phyloP scores from a whole-genome alignment of 805 yeast species.

The Candida sithepensis region DNA sequence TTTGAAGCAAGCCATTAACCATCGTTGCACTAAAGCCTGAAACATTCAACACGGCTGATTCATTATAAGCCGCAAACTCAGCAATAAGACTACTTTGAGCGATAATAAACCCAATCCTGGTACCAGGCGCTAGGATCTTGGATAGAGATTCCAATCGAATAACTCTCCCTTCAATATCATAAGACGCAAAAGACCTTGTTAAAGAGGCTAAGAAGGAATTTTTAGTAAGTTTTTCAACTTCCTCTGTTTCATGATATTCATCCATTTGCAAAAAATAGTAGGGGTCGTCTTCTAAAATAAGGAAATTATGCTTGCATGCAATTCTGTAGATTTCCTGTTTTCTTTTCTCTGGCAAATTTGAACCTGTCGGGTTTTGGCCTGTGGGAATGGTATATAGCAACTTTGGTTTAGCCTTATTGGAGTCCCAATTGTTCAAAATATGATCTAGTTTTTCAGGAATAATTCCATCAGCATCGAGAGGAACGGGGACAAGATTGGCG shows the following conservation, averaged over 20 bases:
- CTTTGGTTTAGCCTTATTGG: slow-evolving; percentile 63
- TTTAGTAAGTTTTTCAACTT: slow-evolving; percentile 22
- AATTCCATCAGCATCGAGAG: slow-evolving; percentile 64
- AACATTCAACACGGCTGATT: slow-evolving; percentile 76
- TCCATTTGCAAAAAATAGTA: slow-evolving; percentile 96
- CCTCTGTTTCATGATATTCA: not conserved
- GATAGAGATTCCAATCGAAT: slow-evolving; percentile 87
- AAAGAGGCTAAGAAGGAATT: slow-evolving; percentile 64
- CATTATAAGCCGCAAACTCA: slow-evolving; percentile 67
- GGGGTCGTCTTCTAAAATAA: slow-evolving; percentile 94
- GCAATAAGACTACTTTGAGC: slow-evolving; percentile 65
- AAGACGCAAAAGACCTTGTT: slow-evolving; percentile 69
- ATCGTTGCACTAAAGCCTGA: slow-evolving; percentile 77
- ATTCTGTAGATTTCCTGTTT: slow-evolving; percentile 71
- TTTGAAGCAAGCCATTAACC: slow-evolving; percentile 63
- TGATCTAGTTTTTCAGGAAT: slow-evolving; percentile 54
- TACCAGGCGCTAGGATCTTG: slow-evolving; percentile 88
- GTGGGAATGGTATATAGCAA: slow-evolving; percentile 88
- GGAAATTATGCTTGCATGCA: slow-evolving; percentile 80
- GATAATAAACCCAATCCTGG: slow-evolving; percentile 85
- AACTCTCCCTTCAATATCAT: slow-evolving; percentile 87
- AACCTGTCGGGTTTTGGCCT: slow-evolving; percentile 98
- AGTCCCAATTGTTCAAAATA: slow-evolving; percentile 58
- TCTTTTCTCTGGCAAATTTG: slow-evolving; percentile 73
- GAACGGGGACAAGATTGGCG: slow-evolving; percentile 59